These are phyloP conservation scores for Zalerion maritima DNA, from an alignment of 495 filamentous ascomycete species.

Conservation along the genomic window DNA sequence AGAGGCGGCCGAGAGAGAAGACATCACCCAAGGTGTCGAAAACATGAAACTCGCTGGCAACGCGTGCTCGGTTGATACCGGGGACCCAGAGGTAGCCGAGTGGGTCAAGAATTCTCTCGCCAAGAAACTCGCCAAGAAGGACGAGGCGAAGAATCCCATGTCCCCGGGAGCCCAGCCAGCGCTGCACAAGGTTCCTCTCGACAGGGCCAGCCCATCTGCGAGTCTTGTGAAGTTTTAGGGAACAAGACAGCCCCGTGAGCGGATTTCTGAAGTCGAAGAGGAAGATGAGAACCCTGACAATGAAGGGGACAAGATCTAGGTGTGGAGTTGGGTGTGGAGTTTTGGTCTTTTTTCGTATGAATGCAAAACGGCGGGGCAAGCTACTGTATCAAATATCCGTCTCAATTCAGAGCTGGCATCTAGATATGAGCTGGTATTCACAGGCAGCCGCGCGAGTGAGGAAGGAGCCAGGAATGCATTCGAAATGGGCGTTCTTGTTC, in stretches of 20 bases:
- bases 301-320: no score
- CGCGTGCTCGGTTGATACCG: slow-evolving; percentile 32
- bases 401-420: neutral
- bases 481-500: no score
- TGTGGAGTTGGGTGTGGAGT: no score
- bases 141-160: no score
- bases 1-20: slow-evolving; percentile 34
- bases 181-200: slow-evolving; percentile 62
- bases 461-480: no score
- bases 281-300: no score
- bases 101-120: slow-evolving; percentile 71
- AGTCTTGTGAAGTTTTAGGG: slow-evolving; percentile 12
- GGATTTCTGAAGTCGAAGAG: neutral
- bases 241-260: neutral
- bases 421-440: neutral
- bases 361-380: no score
- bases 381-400: neutral
- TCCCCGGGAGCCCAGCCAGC: slow-evolving; percentile 45
- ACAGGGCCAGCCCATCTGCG: slow-evolving; percentile 31
- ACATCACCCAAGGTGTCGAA: slow-evolving; percentile 31
- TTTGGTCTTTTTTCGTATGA: no score
- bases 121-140: slow-evolving; percentile 33
- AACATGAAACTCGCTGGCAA: slow-evolving; percentile 27
- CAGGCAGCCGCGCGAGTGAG: no score
- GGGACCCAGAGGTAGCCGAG: slow-evolving; percentile 64